Percentiles rank a stretch among this genome's conserved stretches.
These are phyloP conservation scores for Beauveria australis DNA, from an alignment of 2,329 filamentous ascomycete genomes.

Conservation along the genomic window DNA sequence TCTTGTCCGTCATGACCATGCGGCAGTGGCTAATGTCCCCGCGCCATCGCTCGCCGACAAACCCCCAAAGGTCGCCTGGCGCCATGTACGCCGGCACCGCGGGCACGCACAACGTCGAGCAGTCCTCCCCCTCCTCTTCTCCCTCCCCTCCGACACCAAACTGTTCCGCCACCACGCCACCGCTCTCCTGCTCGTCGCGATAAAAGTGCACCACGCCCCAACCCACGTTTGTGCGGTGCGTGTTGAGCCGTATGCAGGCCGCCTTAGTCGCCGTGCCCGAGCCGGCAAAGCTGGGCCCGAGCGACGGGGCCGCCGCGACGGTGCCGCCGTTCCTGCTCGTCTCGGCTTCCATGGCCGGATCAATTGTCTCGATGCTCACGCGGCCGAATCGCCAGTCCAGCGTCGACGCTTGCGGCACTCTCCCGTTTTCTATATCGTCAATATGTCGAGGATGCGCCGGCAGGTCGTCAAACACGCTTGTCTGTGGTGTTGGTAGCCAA, in stretches of 20 bases:
- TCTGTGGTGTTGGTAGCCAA: conserved; percentile 43
- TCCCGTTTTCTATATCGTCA: neutral
- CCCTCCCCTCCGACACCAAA: conserved; percentile 13
- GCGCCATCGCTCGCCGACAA: conserved; percentile 80
- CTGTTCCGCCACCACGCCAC: conserved; percentile 35
- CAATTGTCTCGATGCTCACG: conserved; percentile 74
- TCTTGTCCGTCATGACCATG: conserved; percentile 81
- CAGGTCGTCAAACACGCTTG: conserved; percentile 47
- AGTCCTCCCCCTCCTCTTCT: conserved; percentile 43
- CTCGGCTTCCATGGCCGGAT: conserved; percentile 44
- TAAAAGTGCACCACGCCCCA: conserved; percentile 96
- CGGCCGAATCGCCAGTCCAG: conserved; percentile 73
- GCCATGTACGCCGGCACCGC: conserved; percentile 93
- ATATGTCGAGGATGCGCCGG: conserved; percentile 37
- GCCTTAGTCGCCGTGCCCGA: conserved; percentile 76
- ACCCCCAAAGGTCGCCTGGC: conserved; percentile 82
- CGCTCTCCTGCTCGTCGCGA: conserved; percentile 70
- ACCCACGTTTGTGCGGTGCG: conserved; percentile 67
- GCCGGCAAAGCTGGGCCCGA: conserved; percentile 47
- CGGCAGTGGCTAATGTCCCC: conserved; percentile 86
- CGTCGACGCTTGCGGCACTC: no score
- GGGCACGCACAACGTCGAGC: conserved; percentile 84
- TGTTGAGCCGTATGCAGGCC: conserved; percentile 62
- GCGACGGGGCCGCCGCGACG: conserved; percentile 40
- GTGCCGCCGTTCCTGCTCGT: conserved; percentile 24